phyloP scores from a whole-genome alignment of 768 basidiomycete genomes.

The Trametes cubensis region DNA sequence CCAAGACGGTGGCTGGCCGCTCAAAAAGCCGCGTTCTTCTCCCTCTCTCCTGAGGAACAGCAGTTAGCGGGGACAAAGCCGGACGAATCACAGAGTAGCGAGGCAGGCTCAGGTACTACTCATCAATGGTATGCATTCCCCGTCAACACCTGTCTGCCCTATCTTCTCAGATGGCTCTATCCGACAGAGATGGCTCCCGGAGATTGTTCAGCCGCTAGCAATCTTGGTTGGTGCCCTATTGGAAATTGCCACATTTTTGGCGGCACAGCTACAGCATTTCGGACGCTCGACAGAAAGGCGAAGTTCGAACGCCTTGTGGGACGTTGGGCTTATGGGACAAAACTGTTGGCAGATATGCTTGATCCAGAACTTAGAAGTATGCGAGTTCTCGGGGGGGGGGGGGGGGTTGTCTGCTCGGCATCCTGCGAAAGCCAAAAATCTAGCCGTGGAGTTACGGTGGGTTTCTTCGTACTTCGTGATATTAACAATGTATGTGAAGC shows the following conservation, averaged over 20 bases:
- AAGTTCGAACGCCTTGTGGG: background rate
- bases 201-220: background rate
- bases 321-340: no score
- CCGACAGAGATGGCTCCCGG: background rate
- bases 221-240: background rate
- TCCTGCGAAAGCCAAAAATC: background rate
- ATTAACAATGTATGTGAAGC: background rate
- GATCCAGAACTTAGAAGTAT: background rate
- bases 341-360: background rate
- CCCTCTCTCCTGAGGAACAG: conserved; percentile 61
- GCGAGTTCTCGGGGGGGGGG: background rate
- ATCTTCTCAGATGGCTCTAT: background rate
- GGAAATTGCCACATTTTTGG: background rate
- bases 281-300: background rate
- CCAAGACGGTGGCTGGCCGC: conserved; percentile 58
- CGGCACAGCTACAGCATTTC: background rate
- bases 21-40: conserved; percentile 55
- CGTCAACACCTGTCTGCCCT: background rate
- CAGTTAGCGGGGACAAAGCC: conserved; percentile 34
- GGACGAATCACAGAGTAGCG: conserved; percentile 1
- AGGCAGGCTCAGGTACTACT: conserved; percentile 4
- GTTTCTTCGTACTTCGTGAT: background rate
- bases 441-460: conserved; percentile 4
- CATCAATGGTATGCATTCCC: conserved; percentile 4
- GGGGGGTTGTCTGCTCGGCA: background rate